Conservation (phyloP, 768 basidiomycete species). For the Clitopilus passeckerianus region DNA sequence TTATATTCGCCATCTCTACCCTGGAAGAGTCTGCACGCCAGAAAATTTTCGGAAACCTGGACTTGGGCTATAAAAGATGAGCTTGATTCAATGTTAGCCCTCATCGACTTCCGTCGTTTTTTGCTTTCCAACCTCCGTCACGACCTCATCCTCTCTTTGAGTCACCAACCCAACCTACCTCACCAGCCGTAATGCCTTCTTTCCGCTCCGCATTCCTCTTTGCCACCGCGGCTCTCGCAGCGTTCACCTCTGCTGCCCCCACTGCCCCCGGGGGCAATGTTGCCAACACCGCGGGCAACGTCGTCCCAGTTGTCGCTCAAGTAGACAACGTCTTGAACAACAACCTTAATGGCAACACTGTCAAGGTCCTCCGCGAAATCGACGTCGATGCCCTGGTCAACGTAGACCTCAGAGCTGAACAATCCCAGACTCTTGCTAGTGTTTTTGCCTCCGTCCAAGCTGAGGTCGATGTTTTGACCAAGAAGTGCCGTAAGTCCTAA, state of each 20-base stretch:
- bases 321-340: background rate
- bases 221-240: background rate
- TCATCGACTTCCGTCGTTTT: background rate
- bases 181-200: background rate
- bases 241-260: conserved; percentile 1
- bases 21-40: background rate
- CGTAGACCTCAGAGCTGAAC: background rate
- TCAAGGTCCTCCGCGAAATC: too few species aligned
- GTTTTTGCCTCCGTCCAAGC: background rate
- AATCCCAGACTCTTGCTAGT: background rate
- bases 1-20: background rate
- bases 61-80: background rate
- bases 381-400: background rate
- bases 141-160: background rate
- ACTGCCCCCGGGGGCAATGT: background rate
- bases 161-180: background rate
- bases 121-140: background rate
- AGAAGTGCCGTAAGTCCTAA: background rate
- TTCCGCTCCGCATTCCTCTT: background rate
- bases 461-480: background rate
- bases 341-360: too few species aligned
- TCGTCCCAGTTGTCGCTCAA: background rate
- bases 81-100: background rate
- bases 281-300: background rate
- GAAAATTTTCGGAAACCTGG: background rate